Conservation (phyloP, 805 yeast species). For the Ogataea ganodermae region DNA sequence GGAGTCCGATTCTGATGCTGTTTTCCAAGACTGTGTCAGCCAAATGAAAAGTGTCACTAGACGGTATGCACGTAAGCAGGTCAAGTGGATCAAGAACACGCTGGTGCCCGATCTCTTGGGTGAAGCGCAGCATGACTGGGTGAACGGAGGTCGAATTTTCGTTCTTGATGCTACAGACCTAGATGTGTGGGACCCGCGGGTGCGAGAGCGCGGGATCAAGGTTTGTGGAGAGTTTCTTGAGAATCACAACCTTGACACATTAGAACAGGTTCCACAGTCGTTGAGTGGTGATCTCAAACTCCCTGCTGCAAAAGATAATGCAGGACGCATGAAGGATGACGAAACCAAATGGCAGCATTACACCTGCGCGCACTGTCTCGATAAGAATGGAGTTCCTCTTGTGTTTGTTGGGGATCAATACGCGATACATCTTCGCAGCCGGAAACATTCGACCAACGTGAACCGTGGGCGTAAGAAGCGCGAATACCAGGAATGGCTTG, state of each 20-base stretch:
- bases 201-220: constrained; percentile 52
- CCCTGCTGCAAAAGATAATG: constrained; percentile 2
- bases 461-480: constrained; percentile 51
- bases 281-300: constrained; percentile 17
- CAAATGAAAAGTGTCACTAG: constrained; percentile 84
- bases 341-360: constrained; percentile 61
- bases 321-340: constrained; percentile 12
- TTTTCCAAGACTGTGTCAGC: constrained; percentile 52
- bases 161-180: constrained; percentile 79
- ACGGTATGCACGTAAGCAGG: constrained; percentile 83
- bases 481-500: constrained; percentile 50
- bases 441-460: constrained; percentile 62
- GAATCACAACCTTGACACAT: constrained; percentile 2
- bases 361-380: constrained; percentile 66
- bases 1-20: constrained; percentile 21
- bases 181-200: constrained; percentile 57
- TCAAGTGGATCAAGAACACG: constrained; percentile 84
- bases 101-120: constrained; percentile 59
- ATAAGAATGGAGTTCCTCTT: constrained; percentile 52
- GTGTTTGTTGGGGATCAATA: constrained; percentile 77
- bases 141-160: constrained; percentile 65
- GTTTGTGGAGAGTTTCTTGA: constrained; percentile 43
- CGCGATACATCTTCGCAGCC: constrained; percentile 65
- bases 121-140: constrained; percentile 46
- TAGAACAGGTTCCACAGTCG: constrained; percentile 22